Base-by-base conservation (phyloP, 2,329 filamentous ascomycete species). In the Aspergillus felis region DNA sequence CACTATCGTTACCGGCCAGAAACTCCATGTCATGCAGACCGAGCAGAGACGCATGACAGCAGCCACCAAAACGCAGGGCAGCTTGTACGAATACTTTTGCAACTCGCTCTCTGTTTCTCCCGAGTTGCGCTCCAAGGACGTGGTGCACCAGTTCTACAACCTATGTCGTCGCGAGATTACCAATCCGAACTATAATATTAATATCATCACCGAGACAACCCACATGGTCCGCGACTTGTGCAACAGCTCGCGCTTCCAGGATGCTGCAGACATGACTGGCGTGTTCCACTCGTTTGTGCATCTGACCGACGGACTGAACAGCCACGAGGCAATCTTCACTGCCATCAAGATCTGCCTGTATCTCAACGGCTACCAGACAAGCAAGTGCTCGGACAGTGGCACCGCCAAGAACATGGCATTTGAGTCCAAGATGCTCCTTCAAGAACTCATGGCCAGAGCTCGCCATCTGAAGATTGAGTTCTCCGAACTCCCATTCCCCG, bases 1-100 rank as follows among this genome's bases (percentile, higher is more conserved):
- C 1, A 71, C 71, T 0, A 50, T 75, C 20, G 62, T 67, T 7
- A 59, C 68, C 41, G 71, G 72, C 6, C 68, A 72, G 48, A 64
- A 65, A 14, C 64, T 75, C 12, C 59, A 64, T 32, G 62, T 61
- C 27, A 60, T 74, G 14, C 71, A 73, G 59, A 60, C 53, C 0
- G 62, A 68, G 8, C 72, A 73, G 60, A 73, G 68, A 27, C 69
- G 71, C 14, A 57, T 60, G 52, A 64, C 57, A 1, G 65, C 68
- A n/a, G 66, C 67, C 29, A 67, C 67, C 53, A 55, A 64, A 24
- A 72, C 72, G 4, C 68, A 74, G 29, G 64, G 61, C 49, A 68
- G 71, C 56, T 55, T 76, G 20, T 70, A 76, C 56, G 66, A 71
- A 1, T 75, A 75, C 58, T 76, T 77, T 59, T 72, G 70, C 56